phyloP scores from a whole-genome alignment of 2,329 filamentous ascomycete species.

The Ceratocystis smalleyi region DNA sequence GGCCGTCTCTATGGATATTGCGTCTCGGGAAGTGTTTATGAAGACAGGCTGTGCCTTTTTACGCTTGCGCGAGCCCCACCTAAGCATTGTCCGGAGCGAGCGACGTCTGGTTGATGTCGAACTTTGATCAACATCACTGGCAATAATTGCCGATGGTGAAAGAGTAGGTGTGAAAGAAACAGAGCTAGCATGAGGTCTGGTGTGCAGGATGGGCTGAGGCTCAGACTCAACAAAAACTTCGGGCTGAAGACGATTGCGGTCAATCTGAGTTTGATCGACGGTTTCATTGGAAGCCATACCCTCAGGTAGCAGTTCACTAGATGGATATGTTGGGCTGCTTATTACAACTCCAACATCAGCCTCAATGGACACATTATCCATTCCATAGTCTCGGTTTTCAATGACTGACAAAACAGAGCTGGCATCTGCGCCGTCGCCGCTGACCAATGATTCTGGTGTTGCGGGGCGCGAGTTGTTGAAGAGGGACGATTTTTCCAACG shows the following conservation, averaged over 20 bases:
- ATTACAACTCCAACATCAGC: neutral
- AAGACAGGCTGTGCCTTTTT: constrained; percentile 18
- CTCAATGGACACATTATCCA: neutral
- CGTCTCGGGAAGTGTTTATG: constrained; percentile 23
- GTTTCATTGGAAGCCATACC: neutral
- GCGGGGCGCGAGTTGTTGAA: neutral
- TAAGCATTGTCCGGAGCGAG: constrained; percentile 16
- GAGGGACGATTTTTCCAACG: neutral
- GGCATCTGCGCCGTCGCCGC: neutral
- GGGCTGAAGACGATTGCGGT: neutral
- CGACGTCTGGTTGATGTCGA: constrained; percentile 11
- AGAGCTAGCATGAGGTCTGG: constrained; percentile 14
- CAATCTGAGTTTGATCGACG: neutral
- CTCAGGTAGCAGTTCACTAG: neutral
- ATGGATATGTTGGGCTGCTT: neutral
- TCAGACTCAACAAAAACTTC: neutral
- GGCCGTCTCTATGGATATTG: constrained; percentile 24
- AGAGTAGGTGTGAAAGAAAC: constrained; percentile 16
- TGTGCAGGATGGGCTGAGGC: neutral
- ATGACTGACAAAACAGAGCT: neutral
- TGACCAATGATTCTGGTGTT: neutral
- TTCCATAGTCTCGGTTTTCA: neutral
- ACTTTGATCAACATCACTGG: constrained; percentile 8
- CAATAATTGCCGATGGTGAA: constrained; percentile 11
- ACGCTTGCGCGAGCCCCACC: constrained; percentile 20